Evolutionary conservation across 73 alveolate genomes (phyloP).

Genomic region (Stentor roeselii): DNA sequence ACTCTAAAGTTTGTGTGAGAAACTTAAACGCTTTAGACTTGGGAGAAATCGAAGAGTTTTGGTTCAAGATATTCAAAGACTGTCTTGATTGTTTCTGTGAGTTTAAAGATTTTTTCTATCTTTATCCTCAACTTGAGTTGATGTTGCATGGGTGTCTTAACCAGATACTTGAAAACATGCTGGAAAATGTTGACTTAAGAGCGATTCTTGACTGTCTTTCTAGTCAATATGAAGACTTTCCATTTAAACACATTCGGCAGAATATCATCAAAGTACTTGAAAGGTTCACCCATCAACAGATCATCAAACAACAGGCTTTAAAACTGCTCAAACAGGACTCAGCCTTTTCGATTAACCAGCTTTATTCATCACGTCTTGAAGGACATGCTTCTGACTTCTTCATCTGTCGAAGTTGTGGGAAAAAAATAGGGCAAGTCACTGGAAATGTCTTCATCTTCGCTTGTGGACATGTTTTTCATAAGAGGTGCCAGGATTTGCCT

Average conservation of each 20-base stretch:
- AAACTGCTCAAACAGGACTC: not conserved
- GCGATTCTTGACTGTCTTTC: not conserved
- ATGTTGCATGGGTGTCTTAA: constrained; percentile 4
- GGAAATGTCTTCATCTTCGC: not conserved
- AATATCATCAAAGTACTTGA: not conserved
- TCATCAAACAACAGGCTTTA: not conserved
- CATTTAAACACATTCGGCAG: constrained; percentile 7
- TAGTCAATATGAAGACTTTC: not conserved
- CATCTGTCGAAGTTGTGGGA: not conserved
- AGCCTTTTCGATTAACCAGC: not conserved
- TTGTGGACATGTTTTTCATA: constrained; percentile 23
- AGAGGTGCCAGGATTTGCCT: constrained; percentile 3
- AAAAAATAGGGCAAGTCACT: not conserved
- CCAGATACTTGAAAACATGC: not conserved
- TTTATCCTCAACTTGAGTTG: constrained; percentile 8
- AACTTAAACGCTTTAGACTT: not conserved
- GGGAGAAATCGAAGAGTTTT: not conserved
- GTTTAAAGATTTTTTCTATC: not conserved
- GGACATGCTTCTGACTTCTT: not conserved
- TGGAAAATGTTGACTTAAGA: constrained; percentile 20
- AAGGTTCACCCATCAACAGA: not conserved
- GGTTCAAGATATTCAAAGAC: not conserved
- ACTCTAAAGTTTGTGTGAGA: not conserved
- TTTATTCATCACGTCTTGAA: not conserved
- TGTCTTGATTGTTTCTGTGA: not conserved